phyloP scores from a whole-genome alignment of 2,329 filamentous ascomycete genomes.

The Claviceps monticola region DNA sequence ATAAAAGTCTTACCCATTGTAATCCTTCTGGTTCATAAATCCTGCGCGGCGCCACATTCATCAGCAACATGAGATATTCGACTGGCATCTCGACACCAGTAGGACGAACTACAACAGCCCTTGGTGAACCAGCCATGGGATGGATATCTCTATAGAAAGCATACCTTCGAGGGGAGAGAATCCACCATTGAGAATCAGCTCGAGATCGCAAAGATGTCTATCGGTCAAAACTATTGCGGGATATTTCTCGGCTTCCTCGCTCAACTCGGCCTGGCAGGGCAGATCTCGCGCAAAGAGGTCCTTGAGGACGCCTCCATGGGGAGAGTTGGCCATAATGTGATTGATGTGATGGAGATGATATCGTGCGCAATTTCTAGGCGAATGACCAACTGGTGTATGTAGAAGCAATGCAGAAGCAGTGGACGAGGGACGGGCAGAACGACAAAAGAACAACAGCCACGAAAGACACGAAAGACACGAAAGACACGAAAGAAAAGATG shows the following conservation, averaged over 20 bases:
- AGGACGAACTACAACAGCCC: conserved; percentile 1
- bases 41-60: conserved; percentile 34
- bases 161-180: conserved; percentile 94
- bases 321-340: conserved; percentile 49
- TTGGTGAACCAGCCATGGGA: background rate
- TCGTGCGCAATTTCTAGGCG: background rate
- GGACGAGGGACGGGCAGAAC: conserved; percentile 1
- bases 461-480: background rate
- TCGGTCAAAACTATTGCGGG: conserved; percentile 77
- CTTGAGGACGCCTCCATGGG: conserved; percentile 91
- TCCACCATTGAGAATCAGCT: conserved; percentile 92
- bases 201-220: conserved; percentile 93
- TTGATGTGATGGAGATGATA: background rate
- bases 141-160: conserved; percentile 17
- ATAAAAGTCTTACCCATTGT: conserved; percentile 58
- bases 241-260: conserved; percentile 71
- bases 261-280: conserved; percentile 65
- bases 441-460: background rate
- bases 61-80: background rate
- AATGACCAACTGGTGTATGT: background rate
- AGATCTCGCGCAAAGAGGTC: conserved; percentile 91
- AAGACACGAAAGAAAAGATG: background rate
- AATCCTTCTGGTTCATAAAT: conserved; percentile 96
- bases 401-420: conserved; percentile 5
- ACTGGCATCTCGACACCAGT: background rate